A percentile compares a stretch with the other conserved stretches of the same genome.
Evolutionary conservation across 495 filamentous ascomycete genomes (phyloP).

Genomic region (Trichoderma asperelloides): DNA sequence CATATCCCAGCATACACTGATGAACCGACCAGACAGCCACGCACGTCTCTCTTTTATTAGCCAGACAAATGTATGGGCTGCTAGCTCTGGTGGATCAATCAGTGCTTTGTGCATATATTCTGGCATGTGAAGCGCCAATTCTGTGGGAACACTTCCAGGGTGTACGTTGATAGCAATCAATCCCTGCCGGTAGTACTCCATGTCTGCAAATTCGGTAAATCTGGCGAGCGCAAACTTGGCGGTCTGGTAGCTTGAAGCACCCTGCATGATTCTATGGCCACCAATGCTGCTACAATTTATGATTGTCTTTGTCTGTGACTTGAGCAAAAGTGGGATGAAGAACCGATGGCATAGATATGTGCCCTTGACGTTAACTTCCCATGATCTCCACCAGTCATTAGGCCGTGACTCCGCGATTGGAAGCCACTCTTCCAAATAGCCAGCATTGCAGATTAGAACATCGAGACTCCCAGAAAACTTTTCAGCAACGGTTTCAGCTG

Average conservation of each 20-base stretch:
- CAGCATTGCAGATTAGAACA: conserved; percentile 36
- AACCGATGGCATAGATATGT: conserved; percentile 29
- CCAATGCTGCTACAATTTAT: conserved; percentile 26
- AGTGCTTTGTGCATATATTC: conserved; percentile 13
- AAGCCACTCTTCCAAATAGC: conserved; percentile 27
- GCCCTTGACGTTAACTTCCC: conserved; percentile 36
- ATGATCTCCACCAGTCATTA: conserved; percentile 33
- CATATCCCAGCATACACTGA: conserved; percentile 40
- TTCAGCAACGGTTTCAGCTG: conserved; percentile 22
- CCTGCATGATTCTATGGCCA: conserved; percentile 17
- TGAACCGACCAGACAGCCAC: conserved; percentile 45
- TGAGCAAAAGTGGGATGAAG: conserved; percentile 36
- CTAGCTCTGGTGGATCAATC: conserved; percentile 33
- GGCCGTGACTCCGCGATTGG: conserved; percentile 24
- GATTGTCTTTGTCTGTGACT: conserved; percentile 26
- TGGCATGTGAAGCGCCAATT: conserved; percentile 22
- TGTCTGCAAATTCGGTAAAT: conserved; percentile 30
- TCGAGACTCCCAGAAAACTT: conserved; percentile 30
- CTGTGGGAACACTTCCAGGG: conserved; percentile 36
- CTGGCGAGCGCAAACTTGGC: conserved; percentile 31
- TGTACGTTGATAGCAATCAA: conserved; percentile 30
- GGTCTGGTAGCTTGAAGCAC: conserved; percentile 27
- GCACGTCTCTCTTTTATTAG: conserved; percentile 34
- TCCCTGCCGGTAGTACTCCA: conserved; percentile 32
- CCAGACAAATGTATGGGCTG: conserved; percentile 38